Evolutionary conservation across 331 rosid species (phyloP).

Genomic region (Quercus lobata): DNA sequence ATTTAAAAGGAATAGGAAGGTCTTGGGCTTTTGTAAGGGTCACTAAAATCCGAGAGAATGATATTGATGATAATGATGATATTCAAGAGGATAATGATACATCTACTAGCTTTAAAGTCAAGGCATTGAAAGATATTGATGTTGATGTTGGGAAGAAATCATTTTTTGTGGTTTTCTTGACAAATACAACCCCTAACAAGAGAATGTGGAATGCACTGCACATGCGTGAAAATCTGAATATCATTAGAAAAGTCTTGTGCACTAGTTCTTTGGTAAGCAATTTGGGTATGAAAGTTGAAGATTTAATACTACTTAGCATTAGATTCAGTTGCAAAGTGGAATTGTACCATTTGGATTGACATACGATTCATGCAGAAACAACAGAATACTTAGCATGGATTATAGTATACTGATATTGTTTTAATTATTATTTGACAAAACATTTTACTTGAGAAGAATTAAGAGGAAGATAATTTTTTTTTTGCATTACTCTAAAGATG

Average conservation of each 20-base stretch:
- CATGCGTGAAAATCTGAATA: constrained; percentile 26
- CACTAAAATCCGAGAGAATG: constrained; percentile 11
- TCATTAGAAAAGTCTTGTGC: constrained; percentile 27
- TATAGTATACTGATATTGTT: too few relatives aligned
- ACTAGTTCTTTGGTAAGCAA: constrained; percentile 28
- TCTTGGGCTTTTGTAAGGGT: constrained; percentile 40
- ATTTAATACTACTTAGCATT: background rate
- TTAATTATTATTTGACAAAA: too few relatives aligned
- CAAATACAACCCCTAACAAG: constrained; percentile 33
- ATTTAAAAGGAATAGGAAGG: constrained; percentile 39
- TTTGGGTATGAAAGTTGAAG: background rate
- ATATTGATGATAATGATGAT: constrained; percentile 1
- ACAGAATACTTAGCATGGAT: too few relatives aligned
- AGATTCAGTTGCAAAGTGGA: background rate
- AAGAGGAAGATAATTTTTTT: too few relatives aligned
- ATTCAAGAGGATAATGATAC: background rate
- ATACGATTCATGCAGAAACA: too few relatives aligned
- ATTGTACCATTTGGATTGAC: background rate
- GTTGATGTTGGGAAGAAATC: constrained; percentile 9
- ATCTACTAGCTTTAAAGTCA: constrained; percentile 29
- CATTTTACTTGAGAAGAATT: too few relatives aligned
- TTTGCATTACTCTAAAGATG: too few relatives aligned
- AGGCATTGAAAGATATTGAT: constrained; percentile 24
- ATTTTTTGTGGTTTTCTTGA: constrained; percentile 37
- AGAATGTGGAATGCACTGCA: constrained; percentile 55